phyloP scores from a whole-genome alignment of 352 stramenopile genomes.

The Globisporangium paroecandrum region DNA sequence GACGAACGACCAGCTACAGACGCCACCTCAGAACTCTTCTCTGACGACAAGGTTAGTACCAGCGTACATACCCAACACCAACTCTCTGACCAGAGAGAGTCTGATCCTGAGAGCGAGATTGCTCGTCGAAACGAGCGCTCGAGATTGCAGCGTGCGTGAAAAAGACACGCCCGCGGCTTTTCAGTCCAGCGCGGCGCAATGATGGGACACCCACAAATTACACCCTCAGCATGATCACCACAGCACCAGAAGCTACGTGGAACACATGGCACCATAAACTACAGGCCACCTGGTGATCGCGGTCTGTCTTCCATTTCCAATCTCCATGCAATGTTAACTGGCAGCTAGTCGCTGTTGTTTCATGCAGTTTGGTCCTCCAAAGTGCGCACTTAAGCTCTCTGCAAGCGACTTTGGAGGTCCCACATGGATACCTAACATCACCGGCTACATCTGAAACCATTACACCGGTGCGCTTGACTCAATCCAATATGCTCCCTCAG shows the following conservation, averaged over 20 bases:
- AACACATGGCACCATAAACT: neutral
- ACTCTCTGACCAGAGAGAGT: neutral
- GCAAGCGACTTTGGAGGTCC: neutral
- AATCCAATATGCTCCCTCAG: neutral
- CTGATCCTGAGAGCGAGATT: neutral
- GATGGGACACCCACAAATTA: neutral
- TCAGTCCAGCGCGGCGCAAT: neutral
- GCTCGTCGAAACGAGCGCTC: neutral
- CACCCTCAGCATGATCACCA: neutral
- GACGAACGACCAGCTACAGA: neutral
- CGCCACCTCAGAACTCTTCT: neutral
- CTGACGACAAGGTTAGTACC: neutral
- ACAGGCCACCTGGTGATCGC: no score
- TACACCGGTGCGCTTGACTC: neutral
- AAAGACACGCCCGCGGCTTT: neutral
- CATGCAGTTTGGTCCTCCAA: neutral
- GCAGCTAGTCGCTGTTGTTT: neutral
- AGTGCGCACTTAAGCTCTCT: neutral
- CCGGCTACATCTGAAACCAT: slow-evolving; percentile 10
- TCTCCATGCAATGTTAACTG: slow-evolving; percentile 1
- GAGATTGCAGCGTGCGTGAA: neutral
- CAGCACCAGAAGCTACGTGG: neutral
- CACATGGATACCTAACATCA: slow-evolving; percentile 7
- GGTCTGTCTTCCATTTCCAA: neutral
- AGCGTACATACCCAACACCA: neutral